Percentiles rank a stretch among this genome's conserved stretches.
Conservation (phyloP, 148 eudicot genomes). For the Drosera capensis region DNA sequence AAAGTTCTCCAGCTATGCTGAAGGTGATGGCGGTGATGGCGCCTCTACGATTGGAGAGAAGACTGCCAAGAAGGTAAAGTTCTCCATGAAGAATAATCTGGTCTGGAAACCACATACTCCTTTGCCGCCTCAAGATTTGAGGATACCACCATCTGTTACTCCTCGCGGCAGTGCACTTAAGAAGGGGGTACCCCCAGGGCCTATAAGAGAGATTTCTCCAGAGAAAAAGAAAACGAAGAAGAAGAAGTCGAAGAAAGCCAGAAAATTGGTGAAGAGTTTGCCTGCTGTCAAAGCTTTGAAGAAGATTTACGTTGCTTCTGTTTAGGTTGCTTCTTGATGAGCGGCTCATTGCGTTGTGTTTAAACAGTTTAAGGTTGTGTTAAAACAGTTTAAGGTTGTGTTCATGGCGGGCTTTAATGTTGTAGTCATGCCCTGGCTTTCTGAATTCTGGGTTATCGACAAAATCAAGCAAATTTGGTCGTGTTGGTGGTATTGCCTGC, state of each 20-base stretch:
- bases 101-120: constrained; percentile 90
- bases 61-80: constrained; percentile 62
- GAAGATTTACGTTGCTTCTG: no score
- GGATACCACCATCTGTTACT: constrained; percentile 82
- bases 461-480: no score
- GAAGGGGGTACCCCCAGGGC: constrained; percentile 82
- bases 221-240: constrained; percentile 38
- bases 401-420: no score
- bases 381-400: no score
- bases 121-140: constrained; percentile 66
- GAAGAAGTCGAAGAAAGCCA: constrained; percentile 43
- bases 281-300: constrained; percentile 39
- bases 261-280: constrained; percentile 30
- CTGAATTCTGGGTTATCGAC: no score
- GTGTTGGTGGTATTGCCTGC: no score
- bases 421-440: no score
- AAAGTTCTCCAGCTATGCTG: constrained; percentile 9
- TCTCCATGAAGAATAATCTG: constrained; percentile 80
- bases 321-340: no score
- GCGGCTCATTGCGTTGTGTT: no score
- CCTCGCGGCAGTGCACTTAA: constrained; percentile 95
- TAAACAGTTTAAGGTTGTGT: no score
- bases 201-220: constrained; percentile 40
- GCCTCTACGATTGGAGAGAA: constrained; percentile 28
- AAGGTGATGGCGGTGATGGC: constrained; percentile 11